Evolutionary conservation across 805 yeast genomes (phyloP), one percentile per base, ranked within the genome.

Genomic region (Metschnikowia corniflorae): DNA sequence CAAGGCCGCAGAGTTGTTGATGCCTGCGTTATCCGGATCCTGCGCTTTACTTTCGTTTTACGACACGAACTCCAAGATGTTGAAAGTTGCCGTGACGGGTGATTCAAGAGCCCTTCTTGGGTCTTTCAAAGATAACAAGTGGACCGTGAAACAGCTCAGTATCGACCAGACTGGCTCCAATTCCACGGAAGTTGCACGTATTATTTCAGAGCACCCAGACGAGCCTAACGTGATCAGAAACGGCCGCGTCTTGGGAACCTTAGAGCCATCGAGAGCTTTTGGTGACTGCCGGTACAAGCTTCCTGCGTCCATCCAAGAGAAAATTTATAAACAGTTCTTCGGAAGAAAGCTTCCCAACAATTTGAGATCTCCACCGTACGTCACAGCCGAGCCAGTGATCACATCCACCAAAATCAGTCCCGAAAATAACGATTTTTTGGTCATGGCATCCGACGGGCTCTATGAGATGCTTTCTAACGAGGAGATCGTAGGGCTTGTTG

Each of bases 201-300:
- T 93, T 39, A 74, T 80, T 33, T 67, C 77, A 21, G 97, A 89
- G 61, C 98, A 93, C 62, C 98, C 98, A 1, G 81, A 80, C 42
- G 97, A 91, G 61, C 83, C 86, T 22, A 78, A 80, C 33, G 95
- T 82, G 29, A 75, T 91, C 23, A 72, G 84, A 46, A 78, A 86
- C 44, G 98, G 97, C 4, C 77, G 98, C 53, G 85, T 93, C 8
- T 71, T 93, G 48, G 98, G 98, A 0, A 79, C 93, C 8, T 72
- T 93, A 44, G 97, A 93, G 61, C 98, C 98, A 10, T 78, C 96
- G 0, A 73, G 98, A 53, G 95, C 97, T 1, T 93, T 93, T 68
- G 98, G 98, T 31, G 98, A 93, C 60, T 95, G 96, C 41, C 75
- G 96, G 43, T 93, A 87, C 57, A 93, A 93, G 57, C 74, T 95